Evolutionary conservation across 1,284 basidiomycete species (phyloP), one percentile per base, ranked within the genome.

Genomic region (Trametes hirsuta): DNA sequence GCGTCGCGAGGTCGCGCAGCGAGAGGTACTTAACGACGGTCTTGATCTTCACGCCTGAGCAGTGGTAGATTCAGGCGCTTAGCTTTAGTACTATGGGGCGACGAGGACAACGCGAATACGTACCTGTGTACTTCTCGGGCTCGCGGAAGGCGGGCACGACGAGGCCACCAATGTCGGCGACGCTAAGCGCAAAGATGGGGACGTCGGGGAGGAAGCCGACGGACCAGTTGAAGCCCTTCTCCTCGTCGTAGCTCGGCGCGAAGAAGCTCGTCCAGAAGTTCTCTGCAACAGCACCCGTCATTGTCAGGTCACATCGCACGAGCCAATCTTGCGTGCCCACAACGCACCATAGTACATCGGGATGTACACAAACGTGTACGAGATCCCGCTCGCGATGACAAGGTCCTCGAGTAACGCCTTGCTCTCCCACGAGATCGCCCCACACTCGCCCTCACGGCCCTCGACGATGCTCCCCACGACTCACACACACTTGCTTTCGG

Each of bases 271-370:
- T 58, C 56, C 56, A 58, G 56, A 58, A 58, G 44, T 58, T 58
- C 56, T 58, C 56, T 58, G n/a, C 30, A 30, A 30, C 37, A 35
- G 30, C 9, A 9, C 40, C 8, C 30, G 30, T 18, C 6, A 15
- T 2, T 18, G 18, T 53, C 34, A 36, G 6, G 1, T 12, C 9
- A 21, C 40, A 18, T 18, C 11, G 30, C 34, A 15, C 15, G 30
- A 30, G 18, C 9, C 22, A 11, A 25, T 46, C 44, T 22, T 21
- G 10, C 2, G 3, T 1, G 21, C 21, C 5, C 36, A 35, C 11
- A 35, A n/a, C 55, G 40, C 42, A 58, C 56, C 56, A 21, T 58
- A 58, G 49, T 58, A 58, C 56, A 58, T 58, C 11, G 56, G 56
- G 25, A 58, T 58, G 25, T 58, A 58, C 49, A 58, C 56, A 22